Percentiles rank a stretch among this genome's conserved stretches.
Evolutionary conservation across 1,139 yeast species (phyloP).

Genomic region (Citeromyces hawaiiensis): DNA sequence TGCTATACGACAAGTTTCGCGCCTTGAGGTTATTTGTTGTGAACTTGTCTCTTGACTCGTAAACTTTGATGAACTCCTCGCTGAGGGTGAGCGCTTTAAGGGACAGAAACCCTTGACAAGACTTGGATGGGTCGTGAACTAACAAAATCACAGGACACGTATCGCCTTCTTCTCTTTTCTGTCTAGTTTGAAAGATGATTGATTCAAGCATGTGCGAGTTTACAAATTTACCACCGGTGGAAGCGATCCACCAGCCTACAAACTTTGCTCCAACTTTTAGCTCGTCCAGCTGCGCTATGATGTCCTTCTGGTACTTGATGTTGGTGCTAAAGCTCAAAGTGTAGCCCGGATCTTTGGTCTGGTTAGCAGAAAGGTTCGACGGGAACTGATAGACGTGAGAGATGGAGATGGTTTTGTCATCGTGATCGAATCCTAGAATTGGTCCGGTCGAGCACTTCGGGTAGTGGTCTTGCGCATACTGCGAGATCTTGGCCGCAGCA

Average conservation of each 20-base stretch:
- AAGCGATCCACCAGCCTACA: slow-evolving; percentile 75
- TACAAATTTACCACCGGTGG: slow-evolving; percentile 57
- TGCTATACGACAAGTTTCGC: slow-evolving; percentile 50
- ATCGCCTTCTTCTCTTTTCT: slow-evolving; percentile 12
- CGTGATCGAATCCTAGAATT: slow-evolving; percentile 62
- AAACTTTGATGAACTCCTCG: slow-evolving; percentile 37
- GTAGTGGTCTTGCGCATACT: slow-evolving; percentile 58
- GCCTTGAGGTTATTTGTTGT: slow-evolving; percentile 50
- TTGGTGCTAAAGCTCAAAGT: slow-evolving; percentile 38
- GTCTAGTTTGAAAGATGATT: slow-evolving; percentile 45
- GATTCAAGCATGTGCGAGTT: slow-evolving; percentile 56
- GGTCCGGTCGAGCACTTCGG: slow-evolving; percentile 68
- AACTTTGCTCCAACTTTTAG: slow-evolving; percentile 61
- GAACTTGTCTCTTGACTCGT: slow-evolving; percentile 38
- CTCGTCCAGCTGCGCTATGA: slow-evolving; percentile 46
- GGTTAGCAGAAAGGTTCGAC: slow-evolving; percentile 34
- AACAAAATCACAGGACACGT: slow-evolving; percentile 48
- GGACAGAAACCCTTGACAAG: slow-evolving; percentile 42
- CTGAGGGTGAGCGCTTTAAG: slow-evolving; percentile 63
- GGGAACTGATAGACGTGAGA: slow-evolving; percentile 62
- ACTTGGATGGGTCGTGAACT: slow-evolving; percentile 63
- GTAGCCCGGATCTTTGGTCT: slow-evolving; percentile 39
- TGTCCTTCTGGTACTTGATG: slow-evolving; percentile 56
- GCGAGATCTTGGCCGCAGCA: slow-evolving; percentile 57
- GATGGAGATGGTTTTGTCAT: slow-evolving; percentile 31